Evolutionary conservation across 1,139 yeast species (phyloP).

Genomic region (Yamadazyma kanchanaburiensis): DNA sequence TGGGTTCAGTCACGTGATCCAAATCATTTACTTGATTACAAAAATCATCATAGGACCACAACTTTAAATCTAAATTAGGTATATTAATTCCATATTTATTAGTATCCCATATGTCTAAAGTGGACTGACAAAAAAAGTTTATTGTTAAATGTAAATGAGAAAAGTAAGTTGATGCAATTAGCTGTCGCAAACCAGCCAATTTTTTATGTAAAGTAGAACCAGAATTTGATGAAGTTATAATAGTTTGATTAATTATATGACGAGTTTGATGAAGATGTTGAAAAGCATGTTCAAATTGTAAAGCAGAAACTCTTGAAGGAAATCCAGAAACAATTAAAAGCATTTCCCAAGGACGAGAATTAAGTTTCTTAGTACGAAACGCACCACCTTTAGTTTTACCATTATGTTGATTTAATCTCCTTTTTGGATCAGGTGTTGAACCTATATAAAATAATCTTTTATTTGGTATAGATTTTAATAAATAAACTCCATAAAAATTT

Average conservation of each 20-base stretch:
- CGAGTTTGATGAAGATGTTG: conserved; percentile 70
- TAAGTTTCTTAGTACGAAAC: conserved; percentile 51
- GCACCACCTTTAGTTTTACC: conserved; percentile 65
- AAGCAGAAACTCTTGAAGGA: conserved; percentile 65
- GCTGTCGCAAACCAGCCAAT: conserved; percentile 48
- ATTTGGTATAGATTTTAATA: conserved; percentile 56
- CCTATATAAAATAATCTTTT: conserved; percentile 66
- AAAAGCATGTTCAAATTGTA: conserved; percentile 77
- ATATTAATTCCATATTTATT: conserved; percentile 27
- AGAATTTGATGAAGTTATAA: too few species aligned
- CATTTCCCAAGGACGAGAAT: conserved; percentile 74
- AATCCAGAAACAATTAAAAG: conserved; percentile 62
- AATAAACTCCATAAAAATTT: conserved; percentile 62
- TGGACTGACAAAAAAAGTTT: conserved; percentile 32
- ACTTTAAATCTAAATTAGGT: too few species aligned
- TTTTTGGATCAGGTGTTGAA: conserved; percentile 68
- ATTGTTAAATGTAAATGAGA: too few species aligned
- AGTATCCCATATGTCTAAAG: conserved; percentile 21
- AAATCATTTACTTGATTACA: not conserved
- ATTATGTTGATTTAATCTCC: conserved; percentile 75
- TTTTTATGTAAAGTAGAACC: too few species aligned
- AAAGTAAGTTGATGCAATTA: too few species aligned
- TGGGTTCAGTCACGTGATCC: not conserved
- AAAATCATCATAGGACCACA: too few species aligned
- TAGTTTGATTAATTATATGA: too few species aligned